Base-by-base conservation (phyloP, 164 flowering plant species). In the Vitis amurensis region DNA sequence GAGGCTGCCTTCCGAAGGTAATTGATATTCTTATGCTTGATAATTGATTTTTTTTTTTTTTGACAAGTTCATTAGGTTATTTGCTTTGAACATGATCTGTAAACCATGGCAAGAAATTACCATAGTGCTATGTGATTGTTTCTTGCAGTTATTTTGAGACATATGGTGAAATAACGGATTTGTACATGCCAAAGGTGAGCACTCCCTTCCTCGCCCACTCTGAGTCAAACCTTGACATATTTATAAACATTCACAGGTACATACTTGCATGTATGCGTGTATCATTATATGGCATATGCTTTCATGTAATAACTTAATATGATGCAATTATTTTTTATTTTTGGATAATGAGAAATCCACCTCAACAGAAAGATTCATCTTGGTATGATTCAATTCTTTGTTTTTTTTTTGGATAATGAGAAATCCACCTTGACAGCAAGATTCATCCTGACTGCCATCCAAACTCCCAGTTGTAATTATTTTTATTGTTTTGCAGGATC, bases 161-260 rank as follows among this genome's bases (percentile, higher is more conserved):
- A 59, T 96, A 88, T 78, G 98, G 99, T 3, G 97, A 93, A 50
- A 93, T 96, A 68, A 89, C 91, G 51, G 99, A 96, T 79, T 70
- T 96, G 19, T 96, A 93, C 85, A 93, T 96, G 98, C 99, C 99
- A 61, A 96, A 96, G 96, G 99, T 96, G 66, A 74, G 55, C 67
- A 50, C n/a, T 30, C 23, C 64, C 51, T 61, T 49, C 48, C 51
- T 48, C 15, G 50, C 47, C 55, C 31, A 56, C 50, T 50, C 47
- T 57, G 44, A 37, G 44, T 37, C 44, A 37, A 37, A 6, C 44
- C 44, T 37, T 6, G 4, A 37, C 15, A 56, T n/a, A 63, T 11
- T 16, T 44, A 49, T 12, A 10, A 15, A 9, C 31, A 6, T 12
- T 8, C 15, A 10, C 8, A n/a, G 30, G 44, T 27, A 59, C 29